Conservation (phyloP, 108 stramenopile species). For the Cyclostephanos invisitatus region DNA sequence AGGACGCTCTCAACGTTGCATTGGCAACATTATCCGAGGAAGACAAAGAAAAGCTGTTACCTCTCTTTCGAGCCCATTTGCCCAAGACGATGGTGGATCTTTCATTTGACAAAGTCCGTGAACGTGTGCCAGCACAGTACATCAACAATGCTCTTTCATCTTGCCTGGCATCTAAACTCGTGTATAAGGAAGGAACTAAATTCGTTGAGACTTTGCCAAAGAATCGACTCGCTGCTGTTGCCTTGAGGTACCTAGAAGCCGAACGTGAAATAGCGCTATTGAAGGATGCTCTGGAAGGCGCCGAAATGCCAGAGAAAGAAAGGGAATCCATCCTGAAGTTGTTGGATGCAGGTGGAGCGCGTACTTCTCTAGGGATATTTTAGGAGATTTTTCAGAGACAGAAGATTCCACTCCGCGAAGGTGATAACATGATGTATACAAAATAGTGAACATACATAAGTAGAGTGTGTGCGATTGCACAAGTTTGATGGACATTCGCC, state of each 20-base stretch:
- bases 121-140: slow-evolving; percentile 89
- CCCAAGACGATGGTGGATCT: slow-evolving; percentile 90
- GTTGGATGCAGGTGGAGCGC: slow-evolving; percentile 82
- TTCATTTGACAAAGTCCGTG: slow-evolving; percentile 76
- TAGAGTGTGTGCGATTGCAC: too few species aligned
- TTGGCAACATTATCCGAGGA: slow-evolving; percentile 70
- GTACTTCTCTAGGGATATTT: slow-evolving; percentile 68
- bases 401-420: not conserved
- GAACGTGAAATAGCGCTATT: slow-evolving; percentile 77
- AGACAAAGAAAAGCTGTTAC: slow-evolving; percentile 71
- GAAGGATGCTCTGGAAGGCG: slow-evolving; percentile 52
- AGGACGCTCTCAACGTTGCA: slow-evolving; percentile 88
- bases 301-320: slow-evolving; percentile 66
- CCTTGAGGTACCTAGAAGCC: slow-evolving; percentile 76
- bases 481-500: too few species aligned
- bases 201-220: slow-evolving; percentile 82
- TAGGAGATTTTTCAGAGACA: not conserved
- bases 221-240: slow-evolving; percentile 68
- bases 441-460: too few species aligned
- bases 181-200: slow-evolving; percentile 96
- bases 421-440: not conserved
- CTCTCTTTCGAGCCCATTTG: slow-evolving; percentile 86
- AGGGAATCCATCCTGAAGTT: slow-evolving; percentile 72
- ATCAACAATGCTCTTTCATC: slow-evolving; percentile 93
- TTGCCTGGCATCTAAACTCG: slow-evolving; percentile 90